Evolutionary conservation across 352 stramenopile species (phyloP).

Genomic region (Pythium dissimile): DNA sequence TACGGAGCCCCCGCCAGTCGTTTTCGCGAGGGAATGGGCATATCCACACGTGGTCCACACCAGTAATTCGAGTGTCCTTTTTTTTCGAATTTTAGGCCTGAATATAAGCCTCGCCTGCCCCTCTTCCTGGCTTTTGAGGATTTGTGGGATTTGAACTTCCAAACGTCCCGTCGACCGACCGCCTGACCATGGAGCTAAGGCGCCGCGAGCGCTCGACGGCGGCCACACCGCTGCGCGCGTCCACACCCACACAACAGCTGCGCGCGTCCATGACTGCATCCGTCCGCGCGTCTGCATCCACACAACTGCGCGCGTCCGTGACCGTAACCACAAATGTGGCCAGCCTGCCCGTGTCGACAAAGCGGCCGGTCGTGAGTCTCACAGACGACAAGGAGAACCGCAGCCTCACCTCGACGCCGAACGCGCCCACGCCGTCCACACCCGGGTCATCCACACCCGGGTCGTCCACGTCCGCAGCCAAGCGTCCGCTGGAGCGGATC

Average conservation of each 20-base stretch:
- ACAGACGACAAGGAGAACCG: conserved; percentile 24
- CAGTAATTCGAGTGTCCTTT: neutral
- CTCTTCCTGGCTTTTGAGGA: neutral
- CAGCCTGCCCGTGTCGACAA: too few species aligned
- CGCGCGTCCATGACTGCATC: too few species aligned
- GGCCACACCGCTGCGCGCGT: neutral
- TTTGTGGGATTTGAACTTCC: neutral
- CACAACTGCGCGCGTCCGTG: too few species aligned
- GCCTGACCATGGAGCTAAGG: neutral
- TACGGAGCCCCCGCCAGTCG: conserved; percentile 1
- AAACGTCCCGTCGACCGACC: neutral
- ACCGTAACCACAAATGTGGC: too few species aligned
- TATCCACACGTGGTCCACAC: neutral
- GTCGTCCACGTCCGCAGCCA: conserved; percentile 6
- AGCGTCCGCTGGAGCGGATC: conserved; percentile 41
- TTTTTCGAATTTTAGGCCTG: neutral
- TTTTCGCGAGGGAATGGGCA: conserved; percentile 7
- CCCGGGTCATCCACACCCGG: neutral
- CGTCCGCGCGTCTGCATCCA: too few species aligned
- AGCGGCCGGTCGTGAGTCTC: neutral
- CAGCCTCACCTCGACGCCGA: neutral
- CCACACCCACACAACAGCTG: neutral
- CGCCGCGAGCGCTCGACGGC: neutral
- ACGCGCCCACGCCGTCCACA: neutral
- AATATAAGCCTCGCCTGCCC: neutral